A percentile compares a stretch with the other conserved stretches of the same genome.
Conservation (phyloP, 805 yeast species). For the Sugiyamaella floridensis region DNA sequence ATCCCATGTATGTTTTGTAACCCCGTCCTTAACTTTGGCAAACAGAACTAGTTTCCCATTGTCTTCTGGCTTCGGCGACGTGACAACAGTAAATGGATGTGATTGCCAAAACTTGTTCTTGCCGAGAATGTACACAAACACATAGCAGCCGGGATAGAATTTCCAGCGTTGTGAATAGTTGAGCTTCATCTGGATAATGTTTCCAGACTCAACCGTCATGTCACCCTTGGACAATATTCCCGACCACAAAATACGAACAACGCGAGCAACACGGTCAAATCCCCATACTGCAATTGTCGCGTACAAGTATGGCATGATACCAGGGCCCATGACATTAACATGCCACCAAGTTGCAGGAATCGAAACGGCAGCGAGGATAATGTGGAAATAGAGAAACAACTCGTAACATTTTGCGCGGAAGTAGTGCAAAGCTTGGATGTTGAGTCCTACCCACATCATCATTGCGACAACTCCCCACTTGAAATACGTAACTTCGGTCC, state of each 20-base stretch:
- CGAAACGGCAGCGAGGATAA: conserved; percentile 47
- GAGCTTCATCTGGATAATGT: conserved; percentile 22
- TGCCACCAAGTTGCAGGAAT: conserved; percentile 55
- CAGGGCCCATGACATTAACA: conserved; percentile 34
- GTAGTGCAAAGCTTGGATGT: conserved; percentile 43
- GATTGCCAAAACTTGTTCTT: conserved; percentile 56
- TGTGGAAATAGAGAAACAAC: conserved; percentile 49
- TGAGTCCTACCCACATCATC: conserved; percentile 36
- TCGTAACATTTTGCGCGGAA: conserved; percentile 54
- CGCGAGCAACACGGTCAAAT: conserved; percentile 53
- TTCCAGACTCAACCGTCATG: conserved; percentile 15
- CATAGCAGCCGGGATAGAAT: conserved; percentile 49
- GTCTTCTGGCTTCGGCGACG: conserved; percentile 11
- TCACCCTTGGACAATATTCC: conserved; percentile 39
- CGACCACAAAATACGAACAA: conserved; percentile 46
- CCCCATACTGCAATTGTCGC: conserved; percentile 62
- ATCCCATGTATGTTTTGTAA: conserved; percentile 12
- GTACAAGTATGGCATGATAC: conserved; percentile 40
- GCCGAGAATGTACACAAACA: conserved; percentile 50
- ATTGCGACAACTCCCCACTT: conserved; percentile 40
- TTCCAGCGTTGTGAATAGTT: conserved; percentile 41
- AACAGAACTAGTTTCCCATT: conserved; percentile 13
- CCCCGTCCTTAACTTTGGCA: conserved; percentile 15
- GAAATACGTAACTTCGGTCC: conserved; percentile 3
- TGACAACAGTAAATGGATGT: conserved; percentile 57